A percentile compares a stretch with the other conserved stretches of the same genome.
Conservation (phyloP, 805 yeast species). For the Candida maesae region DNA sequence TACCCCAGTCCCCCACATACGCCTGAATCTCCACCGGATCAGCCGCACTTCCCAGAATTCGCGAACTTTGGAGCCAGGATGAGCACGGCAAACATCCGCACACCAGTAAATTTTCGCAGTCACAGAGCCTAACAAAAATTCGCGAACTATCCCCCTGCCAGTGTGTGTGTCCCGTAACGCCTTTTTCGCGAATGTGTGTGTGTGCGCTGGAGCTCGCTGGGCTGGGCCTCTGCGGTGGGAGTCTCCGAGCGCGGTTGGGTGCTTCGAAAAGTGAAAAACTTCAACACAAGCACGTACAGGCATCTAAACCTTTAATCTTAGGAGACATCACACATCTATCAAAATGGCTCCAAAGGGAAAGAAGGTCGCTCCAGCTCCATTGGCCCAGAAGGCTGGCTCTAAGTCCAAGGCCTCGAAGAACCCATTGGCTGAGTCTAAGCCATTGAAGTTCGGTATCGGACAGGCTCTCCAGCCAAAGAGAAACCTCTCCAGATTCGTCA, state of each 20-base stretch:
- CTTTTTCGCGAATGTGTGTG: background rate
- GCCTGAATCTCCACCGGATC: background rate
- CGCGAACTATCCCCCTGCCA: background rate
- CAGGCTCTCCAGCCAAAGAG: conserved; percentile 93
- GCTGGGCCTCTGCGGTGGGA: too few species aligned
- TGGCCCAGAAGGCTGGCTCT: conserved; percentile 70
- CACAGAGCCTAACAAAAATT: too few species aligned
- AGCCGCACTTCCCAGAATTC: too few species aligned
- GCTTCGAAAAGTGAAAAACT: conserved; percentile 16
- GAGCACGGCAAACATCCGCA: conserved; percentile 14
- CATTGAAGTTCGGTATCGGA: conserved; percentile 95
- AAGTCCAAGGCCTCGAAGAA: conserved; percentile 62
- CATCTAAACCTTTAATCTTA: conserved; percentile 23
- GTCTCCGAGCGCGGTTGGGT: too few species aligned
- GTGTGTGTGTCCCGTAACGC: background rate
- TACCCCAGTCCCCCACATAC: background rate
- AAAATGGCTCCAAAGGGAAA: conserved; percentile 38
- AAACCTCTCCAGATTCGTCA: conserved; percentile 95
- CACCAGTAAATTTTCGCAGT: conserved; percentile 10
- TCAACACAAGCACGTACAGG: conserved; percentile 29
- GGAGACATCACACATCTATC: background rate
- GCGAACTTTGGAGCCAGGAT: background rate
- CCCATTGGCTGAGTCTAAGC: conserved; percentile 86
- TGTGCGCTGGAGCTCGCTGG: background rate
- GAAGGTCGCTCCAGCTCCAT: conserved; percentile 98